Evolutionary conservation across 1,284 basidiomycete genomes (phyloP).

Genomic region (Sporisorium graminicola): DNA sequence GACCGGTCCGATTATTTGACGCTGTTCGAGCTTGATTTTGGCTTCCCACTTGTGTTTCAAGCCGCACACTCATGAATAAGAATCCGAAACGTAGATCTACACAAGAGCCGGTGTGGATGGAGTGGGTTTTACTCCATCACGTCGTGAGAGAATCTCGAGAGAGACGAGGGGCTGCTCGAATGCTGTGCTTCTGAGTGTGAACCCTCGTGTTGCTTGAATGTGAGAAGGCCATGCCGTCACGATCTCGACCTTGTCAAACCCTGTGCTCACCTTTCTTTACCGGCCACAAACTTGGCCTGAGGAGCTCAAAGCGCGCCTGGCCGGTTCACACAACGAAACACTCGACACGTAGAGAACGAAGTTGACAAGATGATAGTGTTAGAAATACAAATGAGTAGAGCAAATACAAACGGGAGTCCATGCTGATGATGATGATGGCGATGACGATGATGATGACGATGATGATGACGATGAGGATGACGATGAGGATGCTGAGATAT

Average conservation of each 20-base stretch:
- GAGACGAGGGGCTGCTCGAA: too few species aligned
- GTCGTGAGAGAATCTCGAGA: too few species aligned
- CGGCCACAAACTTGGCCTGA: too few species aligned
- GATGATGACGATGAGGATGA: not conserved
- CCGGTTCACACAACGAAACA: too few species aligned
- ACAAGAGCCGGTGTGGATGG: not conserved
- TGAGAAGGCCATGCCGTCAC: too few species aligned
- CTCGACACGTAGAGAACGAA: too few species aligned
- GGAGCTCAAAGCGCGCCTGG: too few species aligned
- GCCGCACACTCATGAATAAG: too few species aligned
- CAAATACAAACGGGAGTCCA: not conserved
- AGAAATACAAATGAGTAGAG: slow-evolving; percentile 14
- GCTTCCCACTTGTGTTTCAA: not conserved
- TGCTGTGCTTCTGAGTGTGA: not conserved
- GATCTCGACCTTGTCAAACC: too few species aligned
- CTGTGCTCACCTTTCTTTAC: too few species aligned
- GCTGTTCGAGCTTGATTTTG: not conserved
- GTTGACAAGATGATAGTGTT: not conserved
- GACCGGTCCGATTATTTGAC: not conserved
- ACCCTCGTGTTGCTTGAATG: too few species aligned
- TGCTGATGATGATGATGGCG: not conserved
- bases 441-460: not conserved
- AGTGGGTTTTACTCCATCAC: not conserved
- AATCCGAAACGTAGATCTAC: slow-evolving; percentile 23
- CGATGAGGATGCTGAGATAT: not conserved